Base-by-base conservation (phyloP, 495 filamentous ascomycete genomes). In the Usnea hakonensis region DNA sequence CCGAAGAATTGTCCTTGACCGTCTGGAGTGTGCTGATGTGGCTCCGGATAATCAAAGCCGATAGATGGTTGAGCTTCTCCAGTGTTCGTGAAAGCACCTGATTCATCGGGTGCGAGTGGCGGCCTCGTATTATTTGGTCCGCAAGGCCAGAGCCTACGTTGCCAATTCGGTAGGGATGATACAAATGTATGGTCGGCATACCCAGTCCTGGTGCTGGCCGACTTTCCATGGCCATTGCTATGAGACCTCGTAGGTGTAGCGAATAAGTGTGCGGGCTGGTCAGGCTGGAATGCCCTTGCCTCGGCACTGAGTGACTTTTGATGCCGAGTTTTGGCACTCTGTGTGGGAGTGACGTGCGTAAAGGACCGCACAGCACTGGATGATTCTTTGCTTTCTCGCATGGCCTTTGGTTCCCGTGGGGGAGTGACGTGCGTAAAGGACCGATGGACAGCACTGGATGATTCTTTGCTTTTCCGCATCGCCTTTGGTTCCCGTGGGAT, bases 261-360 rank as follows among this genome's bases (percentile, higher is more conserved):
- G 26, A 26, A 9, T 30, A 30, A 8, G 23, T 28, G 41, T 23
- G 46, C 30, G 6, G 23, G 23, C 48, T n/a, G 32, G 16, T 26
- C 32, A 35, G 44, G 48, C 26, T n/a, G 7, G 17, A 61, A 61
- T 53, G 50, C 46, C 14, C 13, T 3, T 17, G 58, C 48, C 14
- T 53, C 46, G 21, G 48, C 44, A 23, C 46, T 60, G 35, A 53
- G 40, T 1, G 58, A 60, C 33, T 54, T 40, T 23, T n/a, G 26
- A 30, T 61, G 46, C 40, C 23, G 35, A 38, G 14, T 28, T 19
- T 3, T 13, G 19, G 3, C 21, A 28, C n/a, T 23, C 16, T 5
- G 21, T n/a, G 50, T 53, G 30, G 36, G 48, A 41, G 26, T 21
- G n/a, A 40, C 23, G 19, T 26, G 26, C 17, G 33, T 33, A 17